These are phyloP conservation scores for Auriscalpium vulgare DNA, from an alignment of 768 basidiomycete species.

Conservation along the genomic window DNA sequence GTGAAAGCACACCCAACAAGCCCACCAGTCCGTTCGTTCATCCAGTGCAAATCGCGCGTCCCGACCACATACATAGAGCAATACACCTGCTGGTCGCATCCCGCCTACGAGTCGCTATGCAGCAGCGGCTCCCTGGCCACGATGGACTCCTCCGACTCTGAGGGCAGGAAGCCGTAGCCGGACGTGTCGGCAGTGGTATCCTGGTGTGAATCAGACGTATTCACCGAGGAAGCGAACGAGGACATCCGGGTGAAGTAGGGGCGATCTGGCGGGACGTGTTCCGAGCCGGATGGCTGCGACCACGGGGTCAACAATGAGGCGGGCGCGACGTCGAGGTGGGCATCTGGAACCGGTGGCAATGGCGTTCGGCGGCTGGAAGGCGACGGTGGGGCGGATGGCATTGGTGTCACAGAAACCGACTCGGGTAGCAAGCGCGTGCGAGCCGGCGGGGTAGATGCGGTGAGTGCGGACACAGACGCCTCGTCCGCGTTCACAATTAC, in stretches of 20 bases:
- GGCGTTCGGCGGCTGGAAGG: neutral
- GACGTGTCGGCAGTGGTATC: slow-evolving; percentile 1
- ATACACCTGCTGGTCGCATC: neutral
- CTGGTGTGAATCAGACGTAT: neutral
- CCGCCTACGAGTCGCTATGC: neutral
- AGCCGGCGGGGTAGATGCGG: neutral
- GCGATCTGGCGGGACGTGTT: neutral
- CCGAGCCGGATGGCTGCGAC: too few species aligned
- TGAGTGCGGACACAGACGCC: neutral
- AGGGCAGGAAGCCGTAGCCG: slow-evolving; percentile 10
- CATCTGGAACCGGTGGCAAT: neutral
- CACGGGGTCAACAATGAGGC: too few species aligned
- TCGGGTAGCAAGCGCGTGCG: neutral
- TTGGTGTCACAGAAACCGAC: neutral
- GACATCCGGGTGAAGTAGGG: slow-evolving; percentile 6
- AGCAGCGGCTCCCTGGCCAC: slow-evolving; percentile 13
- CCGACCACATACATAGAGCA: neutral
- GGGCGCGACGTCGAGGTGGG: too few species aligned
- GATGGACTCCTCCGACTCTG: slow-evolving; percentile 14
- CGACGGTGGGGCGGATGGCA: neutral
- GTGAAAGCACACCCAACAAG: neutral
- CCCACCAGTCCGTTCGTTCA: neutral
- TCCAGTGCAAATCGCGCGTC: neutral
- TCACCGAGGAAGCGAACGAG: slow-evolving; percentile 7
- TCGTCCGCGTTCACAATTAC: too few species aligned